Conservation (phyloP, 768 basidiomycete species). For the Boletus insuetus region DNA sequence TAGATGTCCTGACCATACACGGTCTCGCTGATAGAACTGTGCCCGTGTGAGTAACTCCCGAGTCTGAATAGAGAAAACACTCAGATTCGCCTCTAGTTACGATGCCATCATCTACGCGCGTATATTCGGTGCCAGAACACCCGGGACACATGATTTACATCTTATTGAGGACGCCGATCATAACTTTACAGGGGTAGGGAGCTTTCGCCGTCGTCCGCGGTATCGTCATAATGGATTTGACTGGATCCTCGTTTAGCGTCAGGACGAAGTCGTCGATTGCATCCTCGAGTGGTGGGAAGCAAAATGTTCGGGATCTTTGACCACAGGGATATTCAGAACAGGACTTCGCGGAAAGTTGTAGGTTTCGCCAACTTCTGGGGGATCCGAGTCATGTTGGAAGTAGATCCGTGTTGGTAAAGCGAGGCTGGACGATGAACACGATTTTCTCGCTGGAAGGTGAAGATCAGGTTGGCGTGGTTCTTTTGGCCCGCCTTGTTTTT, state of each 20-base stretch:
- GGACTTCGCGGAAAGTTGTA: slow-evolving; percentile 52
- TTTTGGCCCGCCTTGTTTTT: neutral
- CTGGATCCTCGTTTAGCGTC: slow-evolving; percentile 36
- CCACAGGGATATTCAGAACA: slow-evolving; percentile 63
- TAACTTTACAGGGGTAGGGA: slow-evolving; percentile 62
- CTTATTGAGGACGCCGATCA: slow-evolving; percentile 76
- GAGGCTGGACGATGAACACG: neutral
- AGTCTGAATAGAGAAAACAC: neutral
- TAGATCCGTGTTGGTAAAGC: neutral
- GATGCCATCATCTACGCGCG: slow-evolving; percentile 71
- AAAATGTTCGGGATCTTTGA: slow-evolving; percentile 44
- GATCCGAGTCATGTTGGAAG: neutral
- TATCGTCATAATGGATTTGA: neutral
- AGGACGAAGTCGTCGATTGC: slow-evolving; percentile 63
- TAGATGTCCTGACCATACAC: slow-evolving; percentile 74
- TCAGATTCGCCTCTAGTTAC: slow-evolving; percentile 42
- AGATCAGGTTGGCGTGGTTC: neutral
- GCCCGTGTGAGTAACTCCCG: slow-evolving; percentile 52
- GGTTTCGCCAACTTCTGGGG: neutral
- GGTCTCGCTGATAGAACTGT: slow-evolving; percentile 69
- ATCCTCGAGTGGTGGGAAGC: slow-evolving; percentile 68
- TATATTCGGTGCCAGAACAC: slow-evolving; percentile 50
- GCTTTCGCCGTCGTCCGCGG: neutral
- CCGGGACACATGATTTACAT: slow-evolving; percentile 71
- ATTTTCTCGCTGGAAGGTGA: neutral